phyloP scores from a whole-genome alignment of 192 early-diverging fungal genomes.

The Coemansia sp. region DNA sequence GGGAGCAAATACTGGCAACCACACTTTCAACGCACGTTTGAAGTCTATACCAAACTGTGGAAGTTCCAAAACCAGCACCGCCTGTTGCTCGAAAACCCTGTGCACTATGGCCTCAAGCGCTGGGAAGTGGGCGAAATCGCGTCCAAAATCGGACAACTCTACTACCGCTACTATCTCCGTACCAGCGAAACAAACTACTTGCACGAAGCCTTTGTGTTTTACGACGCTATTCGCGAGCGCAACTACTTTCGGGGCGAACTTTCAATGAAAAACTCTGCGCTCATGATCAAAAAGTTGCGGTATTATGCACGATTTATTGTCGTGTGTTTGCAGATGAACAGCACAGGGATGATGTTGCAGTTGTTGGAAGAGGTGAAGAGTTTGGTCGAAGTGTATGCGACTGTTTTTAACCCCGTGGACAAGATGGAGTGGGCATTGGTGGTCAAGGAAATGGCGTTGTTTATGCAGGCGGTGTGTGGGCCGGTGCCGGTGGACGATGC shows the following conservation, averaged over 20 bases:
- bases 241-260: slow-evolving; percentile 95
- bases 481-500: slow-evolving; percentile 37
- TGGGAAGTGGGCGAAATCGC: slow-evolving; percentile 99
- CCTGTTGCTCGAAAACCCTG: slow-evolving; percentile 79
- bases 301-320: slow-evolving; percentile 98
- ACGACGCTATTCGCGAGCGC: slow-evolving; percentile 92
- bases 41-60: slow-evolving; percentile 97
- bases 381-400: slow-evolving; percentile 86
- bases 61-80: slow-evolving; percentile 92
- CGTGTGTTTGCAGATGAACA: slow-evolving; percentile 68
- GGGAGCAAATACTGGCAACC: slow-evolving; percentile 67
- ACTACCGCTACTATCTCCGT: slow-evolving; percentile 79
- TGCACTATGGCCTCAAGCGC: slow-evolving; percentile 91
- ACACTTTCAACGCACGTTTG: slow-evolving; percentile 97
- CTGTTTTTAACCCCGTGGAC: slow-evolving; percentile 84
- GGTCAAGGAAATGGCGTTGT: slow-evolving; percentile 74
- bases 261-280: slow-evolving; percentile 83
- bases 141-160: slow-evolving; percentile 95
- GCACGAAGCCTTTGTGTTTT: slow-evolving; percentile 92
- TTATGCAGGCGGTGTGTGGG: slow-evolving; percentile 71
- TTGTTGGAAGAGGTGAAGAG: slow-evolving; percentile 81
- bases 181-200: slow-evolving; percentile 97
- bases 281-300: slow-evolving; percentile 96
- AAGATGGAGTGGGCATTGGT: slow-evolving; percentile 86
- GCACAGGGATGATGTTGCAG: slow-evolving; percentile 73